Evolutionary conservation across 768 basidiomycete species (phyloP).

Genomic region (Kwoniella sp.): DNA sequence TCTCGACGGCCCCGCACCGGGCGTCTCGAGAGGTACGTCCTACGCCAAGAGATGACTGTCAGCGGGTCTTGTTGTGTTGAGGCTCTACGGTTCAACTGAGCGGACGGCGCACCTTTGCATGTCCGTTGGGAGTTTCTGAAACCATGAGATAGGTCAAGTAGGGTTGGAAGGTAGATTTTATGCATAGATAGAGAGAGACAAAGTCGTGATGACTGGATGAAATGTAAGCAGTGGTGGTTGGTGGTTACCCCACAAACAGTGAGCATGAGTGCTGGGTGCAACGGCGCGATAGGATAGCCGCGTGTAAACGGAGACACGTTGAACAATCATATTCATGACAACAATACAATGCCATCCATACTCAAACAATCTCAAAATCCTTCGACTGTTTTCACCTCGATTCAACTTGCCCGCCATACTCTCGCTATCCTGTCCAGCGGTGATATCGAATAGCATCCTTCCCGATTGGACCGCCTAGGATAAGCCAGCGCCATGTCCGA

Average conservation of each 20-base stretch:
- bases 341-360: not conserved
- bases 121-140: conserved; percentile 7
- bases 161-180: not conserved
- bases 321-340: not conserved
- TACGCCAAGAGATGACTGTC: not conserved
- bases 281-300: not conserved
- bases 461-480: no score
- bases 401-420: no score
- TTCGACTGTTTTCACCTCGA: no score
- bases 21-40: conserved; percentile 29
- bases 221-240: no score
- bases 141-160: conserved; percentile 1
- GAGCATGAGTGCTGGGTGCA: no score
- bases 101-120: conserved; percentile 4
- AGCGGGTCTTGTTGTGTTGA: not conserved
- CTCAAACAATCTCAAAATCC: no score
- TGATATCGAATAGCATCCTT: no score
- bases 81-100: no score
- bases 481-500: no score
- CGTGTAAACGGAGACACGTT: not conserved
- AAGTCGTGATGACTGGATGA: no score
- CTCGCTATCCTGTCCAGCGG: no score
- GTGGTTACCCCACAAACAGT: not conserved
- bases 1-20: conserved; percentile 43
- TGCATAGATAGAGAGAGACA: not conserved